phyloP scores from a whole-genome alignment of 495 filamentous ascomycete genomes.

The Aspergillus nanangensis region DNA sequence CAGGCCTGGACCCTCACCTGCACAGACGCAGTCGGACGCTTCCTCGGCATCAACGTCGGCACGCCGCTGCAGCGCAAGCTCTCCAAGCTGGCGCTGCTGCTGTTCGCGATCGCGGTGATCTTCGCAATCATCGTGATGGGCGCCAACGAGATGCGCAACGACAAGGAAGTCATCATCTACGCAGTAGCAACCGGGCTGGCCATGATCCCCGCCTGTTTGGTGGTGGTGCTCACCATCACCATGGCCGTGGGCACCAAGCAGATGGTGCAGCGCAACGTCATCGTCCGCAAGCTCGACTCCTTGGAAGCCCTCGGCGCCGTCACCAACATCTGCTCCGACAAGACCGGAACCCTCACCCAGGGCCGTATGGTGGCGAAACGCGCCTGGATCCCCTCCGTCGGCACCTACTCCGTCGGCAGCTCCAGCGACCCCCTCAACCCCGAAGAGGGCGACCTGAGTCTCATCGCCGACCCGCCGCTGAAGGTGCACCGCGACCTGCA shows the following conservation, averaged over 20 bases:
- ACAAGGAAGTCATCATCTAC: constrained; percentile 64
- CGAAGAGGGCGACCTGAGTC: constrained; percentile 44
- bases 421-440: constrained; percentile 56
- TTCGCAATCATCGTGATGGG: constrained; percentile 65
- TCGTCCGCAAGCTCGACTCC: constrained; percentile 62
- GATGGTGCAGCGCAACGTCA: constrained; percentile 66
- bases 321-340: constrained; percentile 71
- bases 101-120: constrained; percentile 67
- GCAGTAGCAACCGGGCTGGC: constrained; percentile 65
- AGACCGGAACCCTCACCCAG: constrained; percentile 69
- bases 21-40: constrained; percentile 61
- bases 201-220: constrained; percentile 72
- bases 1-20: constrained; percentile 64
- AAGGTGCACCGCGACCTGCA: constrained; percentile 23
- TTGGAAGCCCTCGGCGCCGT: constrained; percentile 65
- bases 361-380: constrained; percentile 76
- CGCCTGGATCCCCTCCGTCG: constrained; percentile 67
- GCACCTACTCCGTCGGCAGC: constrained; percentile 56
- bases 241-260: constrained; percentile 69
- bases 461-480: constrained; percentile 31
- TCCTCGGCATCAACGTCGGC: constrained; percentile 66
- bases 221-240: constrained; percentile 72
- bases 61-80: constrained; percentile 66
- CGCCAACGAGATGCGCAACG: constrained; percentile 53
- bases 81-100: constrained; percentile 63